Conservation (phyloP, 306 rosid genomes). For the Medicago truncatula region MtrunA17r5.0-ANR NC_053042.1:1020501-1021000, state of each 20-base stretch:
- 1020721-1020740: slow-evolving; percentile 90
- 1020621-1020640: slow-evolving; percentile 23
- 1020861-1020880: slow-evolving; percentile 6
- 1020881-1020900: slow-evolving; percentile 30
- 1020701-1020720: slow-evolving; percentile 98
- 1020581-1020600: slow-evolving; percentile 36
- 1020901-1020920: slow-evolving; percentile 35
- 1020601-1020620: slow-evolving; percentile 16
- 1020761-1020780: slow-evolving; percentile 99
- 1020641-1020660: slow-evolving; percentile 53
- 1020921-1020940: slow-evolving; percentile 9
- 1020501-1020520: slow-evolving; percentile 13
- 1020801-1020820: slow-evolving; percentile 76
- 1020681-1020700: slow-evolving; percentile 77
- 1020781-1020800: slow-evolving; percentile 97
- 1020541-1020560: slow-evolving; percentile 22
- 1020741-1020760: slow-evolving; percentile 91
- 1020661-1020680: slow-evolving; percentile 80
- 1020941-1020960: slow-evolving; percentile 26
- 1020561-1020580: slow-evolving; percentile 20
- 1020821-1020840: slow-evolving; percentile 38
- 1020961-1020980: slow-evolving; percentile 18
- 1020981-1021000: slow-evolving; percentile 39
- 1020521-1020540: background rate
- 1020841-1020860: slow-evolving; percentile 20